Base-by-base conservation (phyloP, 768 basidiomycete genomes). In the Clitopilus hobsonii region DNA sequence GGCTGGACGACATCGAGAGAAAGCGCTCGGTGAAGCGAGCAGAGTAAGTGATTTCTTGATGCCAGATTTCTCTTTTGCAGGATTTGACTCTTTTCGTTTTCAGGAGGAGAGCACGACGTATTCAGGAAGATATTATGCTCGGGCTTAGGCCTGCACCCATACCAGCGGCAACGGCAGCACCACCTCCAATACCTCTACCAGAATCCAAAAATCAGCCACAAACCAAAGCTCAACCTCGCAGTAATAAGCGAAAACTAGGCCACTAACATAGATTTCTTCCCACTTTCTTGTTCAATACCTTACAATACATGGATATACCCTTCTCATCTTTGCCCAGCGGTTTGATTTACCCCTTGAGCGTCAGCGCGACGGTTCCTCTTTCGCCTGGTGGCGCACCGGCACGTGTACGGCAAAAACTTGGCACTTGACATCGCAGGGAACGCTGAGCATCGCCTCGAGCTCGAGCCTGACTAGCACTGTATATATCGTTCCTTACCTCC, bases 21-120 rank as follows among this genome's bases (percentile, higher is more conserved):
- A 10, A 48, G 20, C 28, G 52, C 48, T 0, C 41, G 8, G 41
- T 18, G 4, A 18, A n/a, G 49, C 11, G 22, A 58, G 13, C 32
- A 52, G 16, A 51, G 48, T 18, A 29, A 57, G 45, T 57, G 45
- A 1, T 18, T 52, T 51, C 38, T 24, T 52, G 28, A 8, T 38
- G 13, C 13, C 38, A 28, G 11, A 29, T 24, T 52, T 53, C 54
- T 51, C 48, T 20, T 53, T 8, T 18, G 16, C 30, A n/a, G n/a
- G n/a, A n/a, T n/a, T n/a, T 32, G 30, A 32, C 16, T 7, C 8
- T 16, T 32, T 32, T 32, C 30, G 16, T 16, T 18, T 45, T 18
- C 22, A 45, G 41, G 22, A 6, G 11, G n/a, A 45, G 41, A 13
- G 25, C 27, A n/a, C n/a, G n/a, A n/a, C n/a, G n/a, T n/a, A n/a